phyloP scores from a whole-genome alignment of 768 basidiomycete species.

The Lactifluus hygrophoroides region DNA sequence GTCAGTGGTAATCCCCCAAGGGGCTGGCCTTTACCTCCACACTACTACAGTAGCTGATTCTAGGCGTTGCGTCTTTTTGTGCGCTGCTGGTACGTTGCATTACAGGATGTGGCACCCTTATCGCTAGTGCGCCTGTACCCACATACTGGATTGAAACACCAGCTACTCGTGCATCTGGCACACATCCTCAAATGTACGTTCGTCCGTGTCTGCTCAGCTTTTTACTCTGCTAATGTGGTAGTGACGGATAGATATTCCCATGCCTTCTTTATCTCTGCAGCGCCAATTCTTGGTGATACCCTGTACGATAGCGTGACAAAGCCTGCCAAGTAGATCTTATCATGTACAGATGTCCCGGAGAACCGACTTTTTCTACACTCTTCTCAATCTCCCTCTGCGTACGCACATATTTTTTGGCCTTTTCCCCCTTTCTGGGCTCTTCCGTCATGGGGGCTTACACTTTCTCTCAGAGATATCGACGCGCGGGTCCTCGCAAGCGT shows the following conservation, averaged over 20 bases:
- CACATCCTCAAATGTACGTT: background rate
- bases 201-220: background rate
- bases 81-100: too few species aligned
- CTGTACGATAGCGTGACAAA: slow-evolving; percentile 10
- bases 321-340: background rate
- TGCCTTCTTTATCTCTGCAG: too few species aligned
- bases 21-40: too few species aligned
- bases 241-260: too few species aligned
- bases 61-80: too few species aligned
- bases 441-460: background rate
- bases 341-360: background rate
- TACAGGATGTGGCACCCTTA: slow-evolving; percentile 5
- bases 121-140: slow-evolving; percentile 17
- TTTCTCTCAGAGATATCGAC: slow-evolving; percentile 14
- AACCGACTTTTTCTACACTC: slow-evolving; percentile 19
- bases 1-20: slow-evolving; percentile 12
- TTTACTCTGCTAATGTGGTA: too few species aligned
- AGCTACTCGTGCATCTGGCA: slow-evolving; percentile 19
- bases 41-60: background rate
- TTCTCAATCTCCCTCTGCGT: slow-evolving; percentile 18
- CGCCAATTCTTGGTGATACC: slow-evolving; percentile 17
- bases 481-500: slow-evolving; percentile 11
- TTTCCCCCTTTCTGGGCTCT: background rate
- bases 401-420: background rate
- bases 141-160: slow-evolving; percentile 20